Conservation (phyloP, 257 asterid species). For the Nicotiana benthamiana region DNA sequence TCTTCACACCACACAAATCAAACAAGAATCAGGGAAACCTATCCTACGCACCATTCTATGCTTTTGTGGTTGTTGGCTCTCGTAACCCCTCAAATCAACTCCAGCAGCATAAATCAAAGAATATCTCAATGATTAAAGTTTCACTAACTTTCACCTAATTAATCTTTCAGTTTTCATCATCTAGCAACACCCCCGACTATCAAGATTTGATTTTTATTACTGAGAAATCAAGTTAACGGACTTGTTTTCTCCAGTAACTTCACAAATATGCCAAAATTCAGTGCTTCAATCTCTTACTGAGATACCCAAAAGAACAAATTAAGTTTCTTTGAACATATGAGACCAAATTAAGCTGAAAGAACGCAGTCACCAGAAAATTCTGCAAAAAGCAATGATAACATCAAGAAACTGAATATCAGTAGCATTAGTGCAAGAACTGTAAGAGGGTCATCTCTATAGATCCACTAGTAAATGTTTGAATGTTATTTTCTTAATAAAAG, state of each 20-base stretch:
- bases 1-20: not conserved
- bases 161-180: not conserved
- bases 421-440: slow-evolving; percentile 2
- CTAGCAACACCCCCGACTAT: slow-evolving; percentile 11
- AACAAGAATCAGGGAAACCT: not conserved
- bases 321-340: slow-evolving; percentile 9
- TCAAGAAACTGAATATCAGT: not conserved
- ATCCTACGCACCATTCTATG: not conserved
- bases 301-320: slow-evolving; percentile 29
- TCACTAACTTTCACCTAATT: not conserved
- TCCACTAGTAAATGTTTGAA: slow-evolving; percentile 21
- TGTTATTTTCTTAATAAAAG: not conserved
- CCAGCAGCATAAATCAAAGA: slow-evolving; percentile 7
- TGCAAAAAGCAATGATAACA: slow-evolving; percentile 13
- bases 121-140: slow-evolving; percentile 4
- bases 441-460: slow-evolving; percentile 18
- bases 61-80: not conserved
- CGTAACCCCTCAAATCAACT: not conserved
- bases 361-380: not conserved
- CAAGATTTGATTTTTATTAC: slow-evolving; percentile 7
- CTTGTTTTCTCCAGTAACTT: slow-evolving; percentile 3
- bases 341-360: not conserved
- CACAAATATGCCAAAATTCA: slow-evolving; percentile 2
- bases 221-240: slow-evolving; percentile 14
- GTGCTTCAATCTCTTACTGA: slow-evolving; percentile 9